Percentiles rank a stretch among this genome's conserved stretches.
Conservation (phyloP, 2,329 filamentous ascomycete genomes). For the Boeremia lycopersici region DNA sequence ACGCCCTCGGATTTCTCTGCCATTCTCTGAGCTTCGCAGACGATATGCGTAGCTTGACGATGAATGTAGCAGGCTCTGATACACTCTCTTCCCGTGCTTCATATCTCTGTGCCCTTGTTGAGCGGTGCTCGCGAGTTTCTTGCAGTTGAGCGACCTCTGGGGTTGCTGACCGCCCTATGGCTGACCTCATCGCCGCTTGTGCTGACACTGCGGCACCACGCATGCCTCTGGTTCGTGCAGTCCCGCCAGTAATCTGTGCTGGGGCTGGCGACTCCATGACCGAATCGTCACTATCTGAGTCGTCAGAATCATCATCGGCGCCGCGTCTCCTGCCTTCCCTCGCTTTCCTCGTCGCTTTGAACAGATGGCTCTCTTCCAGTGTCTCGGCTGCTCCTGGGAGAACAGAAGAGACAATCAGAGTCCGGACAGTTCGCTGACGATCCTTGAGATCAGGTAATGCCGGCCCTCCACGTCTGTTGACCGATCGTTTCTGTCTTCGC, state of each 20-base stretch:
- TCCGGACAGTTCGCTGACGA: slow-evolving; percentile 88
- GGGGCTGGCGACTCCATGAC: slow-evolving; percentile 80
- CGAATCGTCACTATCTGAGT: slow-evolving; percentile 90
- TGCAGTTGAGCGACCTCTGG: slow-evolving; percentile 73
- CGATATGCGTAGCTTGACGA: slow-evolving; percentile 77
- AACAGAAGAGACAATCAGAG: slow-evolving; percentile 88
- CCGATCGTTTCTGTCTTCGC: slow-evolving; percentile 89
- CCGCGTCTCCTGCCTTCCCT: slow-evolving; percentile 61
- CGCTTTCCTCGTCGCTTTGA: slow-evolving; percentile 64
- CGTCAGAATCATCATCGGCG: slow-evolving; percentile 80
- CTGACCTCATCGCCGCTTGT: slow-evolving; percentile 81
- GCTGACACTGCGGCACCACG: slow-evolving; percentile 86
- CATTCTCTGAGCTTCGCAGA: slow-evolving; percentile 74
- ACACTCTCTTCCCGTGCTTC: slow-evolving; percentile 79
- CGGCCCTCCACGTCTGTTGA: slow-evolving; percentile 90
- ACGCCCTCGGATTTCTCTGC: slow-evolving; percentile 60
- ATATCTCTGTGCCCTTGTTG: slow-evolving; percentile 63
- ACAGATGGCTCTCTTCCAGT: slow-evolving; percentile 84
- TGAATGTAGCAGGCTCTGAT: slow-evolving; percentile 65
- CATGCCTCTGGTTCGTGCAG: slow-evolving; percentile 85
- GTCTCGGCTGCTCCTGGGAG: slow-evolving; percentile 82
- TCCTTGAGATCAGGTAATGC: slow-evolving; percentile 96
- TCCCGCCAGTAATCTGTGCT: slow-evolving; percentile 72
- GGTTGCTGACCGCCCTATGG: slow-evolving; percentile 80
- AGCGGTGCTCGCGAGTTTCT: slow-evolving; percentile 78